phyloP scores from a whole-genome alignment of 768 basidiomycete genomes.

The Trametes meyenii region DNA sequence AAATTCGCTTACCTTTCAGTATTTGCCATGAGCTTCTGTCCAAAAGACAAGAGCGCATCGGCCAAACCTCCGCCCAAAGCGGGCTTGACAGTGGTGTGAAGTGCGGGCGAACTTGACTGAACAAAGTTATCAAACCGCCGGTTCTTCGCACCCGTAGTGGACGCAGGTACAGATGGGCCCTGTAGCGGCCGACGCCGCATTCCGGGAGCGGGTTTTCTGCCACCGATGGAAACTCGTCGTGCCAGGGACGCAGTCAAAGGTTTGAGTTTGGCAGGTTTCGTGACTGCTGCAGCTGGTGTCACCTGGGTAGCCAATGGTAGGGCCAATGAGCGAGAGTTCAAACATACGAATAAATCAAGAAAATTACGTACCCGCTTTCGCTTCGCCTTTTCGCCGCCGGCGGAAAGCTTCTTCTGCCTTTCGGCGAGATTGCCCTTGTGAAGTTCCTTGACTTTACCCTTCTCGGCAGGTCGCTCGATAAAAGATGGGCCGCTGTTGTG shows the following conservation, averaged over 20 bases:
- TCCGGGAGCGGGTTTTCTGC: conserved; percentile 9
- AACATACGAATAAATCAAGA: conserved; percentile 1
- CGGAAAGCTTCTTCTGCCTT: conserved; percentile 8
- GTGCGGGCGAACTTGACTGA: background rate
- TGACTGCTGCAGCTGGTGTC: conserved; percentile 14
- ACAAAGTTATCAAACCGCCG: background rate
- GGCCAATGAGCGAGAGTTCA: background rate
- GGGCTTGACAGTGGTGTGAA: conserved; percentile 11
- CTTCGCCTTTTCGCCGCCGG: conserved; percentile 20
- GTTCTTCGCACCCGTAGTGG: background rate
- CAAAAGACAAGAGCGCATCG: conserved; percentile 51
- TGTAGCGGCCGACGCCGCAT: conserved; percentile 10
- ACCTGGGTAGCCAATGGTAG: conserved; percentile 9
- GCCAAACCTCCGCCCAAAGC: conserved; percentile 41
- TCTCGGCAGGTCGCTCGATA: background rate
- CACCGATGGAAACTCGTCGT: conserved; percentile 9
- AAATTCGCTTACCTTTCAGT: conserved; percentile 12
- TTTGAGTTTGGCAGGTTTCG: conserved; percentile 22
- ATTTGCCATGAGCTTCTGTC: conserved; percentile 33
- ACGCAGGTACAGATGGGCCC: background rate
- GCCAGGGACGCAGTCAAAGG: conserved; percentile 19
- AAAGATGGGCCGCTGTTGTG: background rate
- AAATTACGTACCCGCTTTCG: conserved; percentile 20
- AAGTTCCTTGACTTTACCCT: conserved; percentile 15
- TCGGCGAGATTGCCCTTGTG: background rate